phyloP scores from a whole-genome alignment of 2,329 filamentous ascomycete genomes.

The Colletotrichum coccodes region DNA sequence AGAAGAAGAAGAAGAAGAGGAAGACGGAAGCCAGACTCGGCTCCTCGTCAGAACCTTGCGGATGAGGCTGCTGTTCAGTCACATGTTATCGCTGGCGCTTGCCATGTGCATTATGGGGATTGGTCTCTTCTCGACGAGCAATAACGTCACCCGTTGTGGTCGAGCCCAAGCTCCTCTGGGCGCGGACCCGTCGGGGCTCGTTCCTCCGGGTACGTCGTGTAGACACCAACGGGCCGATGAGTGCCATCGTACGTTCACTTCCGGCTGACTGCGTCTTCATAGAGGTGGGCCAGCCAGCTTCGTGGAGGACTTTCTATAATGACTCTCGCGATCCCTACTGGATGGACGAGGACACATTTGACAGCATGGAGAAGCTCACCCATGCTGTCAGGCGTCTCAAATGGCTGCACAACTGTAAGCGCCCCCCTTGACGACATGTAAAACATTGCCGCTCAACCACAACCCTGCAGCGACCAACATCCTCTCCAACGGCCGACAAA shows the following conservation, averaged over 20 bases:
- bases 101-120: no score
- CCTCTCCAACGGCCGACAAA: background rate
- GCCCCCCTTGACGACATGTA: background rate
- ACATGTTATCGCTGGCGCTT: no score
- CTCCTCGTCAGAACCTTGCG: no score
- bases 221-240: background rate
- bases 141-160: no score
- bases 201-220: background rate
- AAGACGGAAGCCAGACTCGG: no score
- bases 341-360: conserved; percentile 13
- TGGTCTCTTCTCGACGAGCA: no score
- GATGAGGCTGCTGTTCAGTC: no score
- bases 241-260: no score
- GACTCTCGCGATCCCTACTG: conserved; percentile 2
- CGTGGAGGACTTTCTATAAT: conserved; percentile 9
- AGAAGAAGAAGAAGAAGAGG: no score
- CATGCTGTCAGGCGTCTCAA: background rate
- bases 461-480: background rate
- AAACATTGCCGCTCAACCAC: no score
- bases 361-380: background rate
- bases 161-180: no score
- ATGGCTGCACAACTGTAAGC: conserved; percentile 13
- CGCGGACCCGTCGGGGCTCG: background rate
- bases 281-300: background rate
- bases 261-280: no score